These are phyloP conservation scores for Bathelium albidoporum DNA, from an alignment of 495 filamentous ascomycete species.

Conservation along the genomic window DNA sequence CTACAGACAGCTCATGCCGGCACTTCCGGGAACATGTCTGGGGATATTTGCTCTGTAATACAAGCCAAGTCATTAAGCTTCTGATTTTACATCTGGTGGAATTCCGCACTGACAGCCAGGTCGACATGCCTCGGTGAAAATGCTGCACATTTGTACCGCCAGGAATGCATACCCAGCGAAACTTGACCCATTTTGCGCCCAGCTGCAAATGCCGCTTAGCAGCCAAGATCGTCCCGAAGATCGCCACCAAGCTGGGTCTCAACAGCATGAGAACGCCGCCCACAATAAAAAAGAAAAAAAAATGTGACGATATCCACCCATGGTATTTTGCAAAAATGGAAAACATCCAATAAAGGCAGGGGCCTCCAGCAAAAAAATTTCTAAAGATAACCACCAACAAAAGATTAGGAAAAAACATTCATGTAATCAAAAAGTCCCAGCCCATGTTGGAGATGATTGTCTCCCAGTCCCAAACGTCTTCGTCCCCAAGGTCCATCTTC, in stretches of 20 bases:
- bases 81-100: not conserved
- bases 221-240: slow-evolving; percentile 66
- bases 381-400: not conserved
- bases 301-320: not conserved
- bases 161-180: not conserved
- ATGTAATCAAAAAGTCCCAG: slow-evolving; percentile 74
- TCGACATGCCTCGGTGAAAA: not conserved
- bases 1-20: not conserved
- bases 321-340: not conserved
- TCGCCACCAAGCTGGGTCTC: slow-evolving; percentile 38
- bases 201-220: slow-evolving; percentile 37
- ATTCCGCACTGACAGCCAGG: not conserved
- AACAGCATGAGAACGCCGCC: slow-evolving; percentile 26
- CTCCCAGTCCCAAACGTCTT: slow-evolving; percentile 83
- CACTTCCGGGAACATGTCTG: not conserved
- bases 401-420: slow-evolving; percentile 16
- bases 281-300: too few relatives aligned
- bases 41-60: not conserved
- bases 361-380: not conserved
- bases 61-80: not conserved
- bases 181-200: not conserved
- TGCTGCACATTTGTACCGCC: not conserved
- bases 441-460: slow-evolving; percentile 63
- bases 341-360: not conserved
- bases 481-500: slow-evolving; percentile 67